Conservation (phyloP, 2,329 filamentous ascomycete species). For the Alternaria sp. region DNA sequence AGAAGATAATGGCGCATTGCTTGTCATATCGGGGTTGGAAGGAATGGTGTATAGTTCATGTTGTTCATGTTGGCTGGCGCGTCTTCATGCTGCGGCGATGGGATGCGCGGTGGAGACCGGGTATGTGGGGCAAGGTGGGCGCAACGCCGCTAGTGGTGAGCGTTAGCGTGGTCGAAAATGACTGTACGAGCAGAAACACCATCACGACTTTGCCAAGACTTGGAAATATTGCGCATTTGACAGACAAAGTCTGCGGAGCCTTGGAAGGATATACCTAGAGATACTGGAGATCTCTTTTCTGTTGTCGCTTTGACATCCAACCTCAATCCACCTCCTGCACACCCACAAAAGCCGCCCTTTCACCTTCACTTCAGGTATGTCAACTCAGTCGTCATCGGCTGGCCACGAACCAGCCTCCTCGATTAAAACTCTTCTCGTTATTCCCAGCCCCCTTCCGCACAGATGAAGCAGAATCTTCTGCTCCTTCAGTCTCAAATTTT, state of each 20-base stretch:
- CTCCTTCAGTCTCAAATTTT: neutral
- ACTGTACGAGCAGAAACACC: conserved; percentile 6
- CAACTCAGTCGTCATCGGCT: neutral
- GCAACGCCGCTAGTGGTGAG: conserved; percentile 11
- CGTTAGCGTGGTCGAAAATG: conserved; percentile 25
- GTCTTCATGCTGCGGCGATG: neutral
- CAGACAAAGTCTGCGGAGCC: accelerated
- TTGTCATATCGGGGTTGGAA: conserved; percentile 15
- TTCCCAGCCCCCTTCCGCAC: neutral
- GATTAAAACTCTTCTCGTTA: neutral
- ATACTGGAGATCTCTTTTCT: neutral
- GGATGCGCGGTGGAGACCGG: conserved; percentile 2
- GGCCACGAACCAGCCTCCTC: conserved; percentile 5
- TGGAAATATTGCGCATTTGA: neutral
- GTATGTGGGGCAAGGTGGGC: conserved; percentile 15
- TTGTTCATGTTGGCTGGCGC: neutral
- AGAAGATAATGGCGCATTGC: conserved; percentile 23
- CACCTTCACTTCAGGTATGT: conserved; percentile 24
- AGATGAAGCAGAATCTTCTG: neutral
- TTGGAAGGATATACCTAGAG: neutral
- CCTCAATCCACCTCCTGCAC: neutral
- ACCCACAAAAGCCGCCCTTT: conserved; percentile 2
- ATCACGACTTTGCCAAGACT: conserved; percentile 10
- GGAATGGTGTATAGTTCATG: neutral
- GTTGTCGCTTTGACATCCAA: neutral